These are phyloP conservation scores for Zygoascus sp. DNA, from an alignment of 1,139 yeast genomes.

Conservation along the genomic window DNA sequence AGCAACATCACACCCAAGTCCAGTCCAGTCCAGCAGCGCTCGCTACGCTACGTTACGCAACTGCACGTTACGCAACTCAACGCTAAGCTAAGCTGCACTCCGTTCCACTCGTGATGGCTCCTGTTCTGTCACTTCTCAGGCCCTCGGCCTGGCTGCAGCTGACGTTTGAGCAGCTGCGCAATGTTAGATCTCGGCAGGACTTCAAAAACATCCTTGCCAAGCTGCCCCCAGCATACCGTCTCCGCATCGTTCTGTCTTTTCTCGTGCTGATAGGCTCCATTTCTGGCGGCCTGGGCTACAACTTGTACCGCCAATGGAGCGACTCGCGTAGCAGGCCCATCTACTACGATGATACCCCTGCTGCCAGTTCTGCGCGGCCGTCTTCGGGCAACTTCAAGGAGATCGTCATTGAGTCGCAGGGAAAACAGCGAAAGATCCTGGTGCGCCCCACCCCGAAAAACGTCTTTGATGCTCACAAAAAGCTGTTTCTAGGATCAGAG, in stretches of 20 bases:
- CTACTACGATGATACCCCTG: conserved; percentile 16
- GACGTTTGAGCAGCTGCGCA: neutral
- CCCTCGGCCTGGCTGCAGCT: conserved; percentile 3
- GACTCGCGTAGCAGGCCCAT: conserved; percentile 2
- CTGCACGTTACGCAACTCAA: too few species aligned
- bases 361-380: neutral
- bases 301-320: neutral
- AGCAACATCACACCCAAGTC: too few species aligned
- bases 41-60: too few species aligned
- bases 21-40: too few species aligned
- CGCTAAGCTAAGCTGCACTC: too few species aligned
- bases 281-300: conserved; percentile 8
- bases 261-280: conserved; percentile 4
- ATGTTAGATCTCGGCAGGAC: conserved; percentile 1
- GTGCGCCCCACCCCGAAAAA: conserved; percentile 58
- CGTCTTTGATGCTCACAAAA: conserved; percentile 64
- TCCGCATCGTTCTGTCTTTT: conserved; percentile 1
- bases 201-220: neutral
- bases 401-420: conserved; percentile 23
- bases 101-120: conserved; percentile 2
- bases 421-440: conserved; percentile 46
- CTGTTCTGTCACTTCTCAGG: conserved; percentile 2
- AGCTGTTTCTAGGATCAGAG: conserved; percentile 52
- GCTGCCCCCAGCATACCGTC: conserved; percentile 5
- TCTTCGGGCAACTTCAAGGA: neutral